Conservation (phyloP, 306 rosid genomes). For the Alnus glutinosa region DNA sequence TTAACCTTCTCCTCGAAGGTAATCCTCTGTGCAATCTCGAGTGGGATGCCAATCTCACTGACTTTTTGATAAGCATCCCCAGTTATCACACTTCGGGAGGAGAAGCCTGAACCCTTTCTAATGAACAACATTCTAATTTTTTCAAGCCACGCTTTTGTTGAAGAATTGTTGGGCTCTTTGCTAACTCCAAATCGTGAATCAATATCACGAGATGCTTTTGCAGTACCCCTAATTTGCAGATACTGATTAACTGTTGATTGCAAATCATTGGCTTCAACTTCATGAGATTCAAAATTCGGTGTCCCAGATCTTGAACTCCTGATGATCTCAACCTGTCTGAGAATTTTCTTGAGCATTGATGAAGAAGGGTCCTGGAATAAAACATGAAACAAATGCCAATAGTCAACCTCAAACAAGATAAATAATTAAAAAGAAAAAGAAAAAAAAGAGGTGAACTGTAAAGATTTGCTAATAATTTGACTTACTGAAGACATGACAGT, state of each 20-base stretch:
- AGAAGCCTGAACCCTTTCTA: constrained; percentile 95
- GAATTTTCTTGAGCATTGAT: constrained; percentile 72
- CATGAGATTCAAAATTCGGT: constrained; percentile 82
- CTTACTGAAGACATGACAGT: constrained; percentile 83
- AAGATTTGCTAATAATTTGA: constrained; percentile 18
- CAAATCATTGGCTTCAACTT: constrained; percentile 80
- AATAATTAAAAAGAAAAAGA: neutral
- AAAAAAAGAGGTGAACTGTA: neutral
- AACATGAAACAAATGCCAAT: constrained; percentile 1
- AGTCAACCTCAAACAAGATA: neutral
- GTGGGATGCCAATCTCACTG: constrained; percentile 83
- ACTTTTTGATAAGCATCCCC: constrained; percentile 85
- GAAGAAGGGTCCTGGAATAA: constrained; percentile 79
- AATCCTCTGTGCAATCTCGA: constrained; percentile 77
- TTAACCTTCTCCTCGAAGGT: constrained; percentile 92
- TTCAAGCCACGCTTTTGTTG: constrained; percentile 92
- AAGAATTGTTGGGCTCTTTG: constrained; percentile 62
- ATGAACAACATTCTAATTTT: constrained; percentile 87
- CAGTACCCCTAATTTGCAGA: constrained; percentile 80
- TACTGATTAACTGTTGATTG: constrained; percentile 69
- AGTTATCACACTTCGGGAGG: constrained; percentile 91
- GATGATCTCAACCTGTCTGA: constrained; percentile 68
- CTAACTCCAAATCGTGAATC: constrained; percentile 67
- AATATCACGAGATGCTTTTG: constrained; percentile 64
- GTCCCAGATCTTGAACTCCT: constrained; percentile 77